phyloP scores from a whole-genome alignment of 164 flowering plant genomes.

The Tinospora cordifolia region DNA sequence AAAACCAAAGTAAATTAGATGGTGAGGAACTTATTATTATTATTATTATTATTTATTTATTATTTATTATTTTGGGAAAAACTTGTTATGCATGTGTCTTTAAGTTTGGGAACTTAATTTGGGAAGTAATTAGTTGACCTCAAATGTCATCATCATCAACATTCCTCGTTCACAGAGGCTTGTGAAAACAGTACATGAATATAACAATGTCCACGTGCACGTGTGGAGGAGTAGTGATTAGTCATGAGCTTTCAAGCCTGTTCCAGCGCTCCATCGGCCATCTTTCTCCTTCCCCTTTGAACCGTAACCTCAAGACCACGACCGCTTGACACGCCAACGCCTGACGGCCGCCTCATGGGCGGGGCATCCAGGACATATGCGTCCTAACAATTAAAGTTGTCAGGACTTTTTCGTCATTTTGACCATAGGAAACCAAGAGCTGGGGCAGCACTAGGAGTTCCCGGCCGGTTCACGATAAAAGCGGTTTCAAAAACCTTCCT shows the following conservation, averaged over 20 bases:
- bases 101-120: no score
- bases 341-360: neutral
- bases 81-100: no score
- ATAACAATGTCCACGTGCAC: neutral
- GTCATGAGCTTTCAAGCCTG: neutral
- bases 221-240: neutral
- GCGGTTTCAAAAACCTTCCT: neutral
- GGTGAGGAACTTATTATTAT: no score
- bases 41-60: no score
- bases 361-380: no score
- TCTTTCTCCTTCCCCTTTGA: neutral
- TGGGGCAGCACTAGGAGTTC: neutral
- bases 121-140: neutral
- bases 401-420: neutral
- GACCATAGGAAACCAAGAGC: no score
- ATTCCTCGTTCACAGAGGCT: neutral
- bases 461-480: neutral
- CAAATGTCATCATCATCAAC: neutral
- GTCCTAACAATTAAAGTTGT: no score
- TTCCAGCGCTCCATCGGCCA: neutral
- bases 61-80: no score
- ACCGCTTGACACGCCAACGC: neutral
- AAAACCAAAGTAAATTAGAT: no score
- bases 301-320: neutral
- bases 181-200: neutral